Conservation (phyloP, 2,329 filamentous ascomycete species). For the Zymoseptoria tritici region DNA sequence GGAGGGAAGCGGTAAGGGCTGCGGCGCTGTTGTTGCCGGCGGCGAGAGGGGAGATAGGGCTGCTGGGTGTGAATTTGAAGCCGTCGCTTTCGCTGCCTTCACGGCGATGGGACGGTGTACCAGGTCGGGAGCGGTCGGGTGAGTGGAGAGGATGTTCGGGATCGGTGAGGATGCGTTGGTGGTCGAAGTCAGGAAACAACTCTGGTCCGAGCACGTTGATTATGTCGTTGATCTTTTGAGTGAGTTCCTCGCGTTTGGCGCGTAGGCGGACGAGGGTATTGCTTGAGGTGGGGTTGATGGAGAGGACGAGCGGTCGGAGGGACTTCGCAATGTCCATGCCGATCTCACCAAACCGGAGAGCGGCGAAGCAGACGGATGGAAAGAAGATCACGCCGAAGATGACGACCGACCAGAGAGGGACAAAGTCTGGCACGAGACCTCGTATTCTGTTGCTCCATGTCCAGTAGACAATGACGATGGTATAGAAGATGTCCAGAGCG, state of each 20-base stretch:
- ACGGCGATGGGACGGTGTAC: slow-evolving; percentile 20
- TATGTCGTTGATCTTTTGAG: slow-evolving; percentile 74
- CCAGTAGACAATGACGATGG: slow-evolving; percentile 64
- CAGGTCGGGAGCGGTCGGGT: slow-evolving; percentile 20
- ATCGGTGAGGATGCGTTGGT: slow-evolving; percentile 60
- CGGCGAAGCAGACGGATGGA: slow-evolving; percentile 82
- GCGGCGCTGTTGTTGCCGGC: slow-evolving; percentile 7
- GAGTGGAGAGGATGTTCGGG: slow-evolving; percentile 30
- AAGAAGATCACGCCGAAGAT: slow-evolving; percentile 71
- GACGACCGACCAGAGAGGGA: slow-evolving; percentile 72
- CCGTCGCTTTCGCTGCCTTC: slow-evolving; percentile 21
- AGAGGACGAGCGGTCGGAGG: slow-evolving; percentile 75
- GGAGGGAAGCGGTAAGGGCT: slow-evolving; percentile 48
- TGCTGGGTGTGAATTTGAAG: slow-evolving; percentile 22
- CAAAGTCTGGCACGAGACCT: slow-evolving; percentile 71
- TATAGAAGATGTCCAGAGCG: slow-evolving; percentile 75
- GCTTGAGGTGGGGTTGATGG: slow-evolving; percentile 73
- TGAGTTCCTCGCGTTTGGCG: slow-evolving; percentile 63
- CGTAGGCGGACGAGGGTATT: slow-evolving; percentile 78
- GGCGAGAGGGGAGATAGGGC: slow-evolving; percentile 11
- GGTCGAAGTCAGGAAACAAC: slow-evolving; percentile 93
- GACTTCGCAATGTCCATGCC: slow-evolving; percentile 99
- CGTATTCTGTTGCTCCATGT: slow-evolving; percentile 74
- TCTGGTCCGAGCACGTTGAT: slow-evolving; percentile 95
- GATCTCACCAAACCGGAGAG: slow-evolving; percentile 91